Percentiles rank a stretch among this genome's conserved stretches.
Conservation (phyloP, 345 rosid genomes). For the Syzygium jambos region DNA sequence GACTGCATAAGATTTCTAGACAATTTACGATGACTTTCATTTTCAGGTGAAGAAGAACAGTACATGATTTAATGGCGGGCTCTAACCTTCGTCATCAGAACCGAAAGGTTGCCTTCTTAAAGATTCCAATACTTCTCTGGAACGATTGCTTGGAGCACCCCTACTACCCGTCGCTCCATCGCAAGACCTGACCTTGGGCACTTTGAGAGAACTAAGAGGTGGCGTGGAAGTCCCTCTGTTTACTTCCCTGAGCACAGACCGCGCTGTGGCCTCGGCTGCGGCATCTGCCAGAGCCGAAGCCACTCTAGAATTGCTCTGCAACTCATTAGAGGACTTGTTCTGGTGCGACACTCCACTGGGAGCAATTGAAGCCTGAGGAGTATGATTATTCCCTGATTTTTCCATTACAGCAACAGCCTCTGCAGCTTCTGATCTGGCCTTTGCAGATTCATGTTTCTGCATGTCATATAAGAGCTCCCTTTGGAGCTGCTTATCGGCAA, state of each 20-base stretch:
- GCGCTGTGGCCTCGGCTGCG: constrained; percentile 49
- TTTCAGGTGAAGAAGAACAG: not conserved
- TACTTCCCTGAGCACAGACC: constrained; percentile 68
- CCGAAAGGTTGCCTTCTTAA: not conserved
- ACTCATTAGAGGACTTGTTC: constrained; percentile 6
- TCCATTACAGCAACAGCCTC: constrained; percentile 26
- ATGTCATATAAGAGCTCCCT: constrained; percentile 90
- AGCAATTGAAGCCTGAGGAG: constrained; percentile 17
- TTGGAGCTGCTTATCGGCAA: constrained; percentile 92
- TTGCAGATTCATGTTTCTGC: constrained; percentile 72
- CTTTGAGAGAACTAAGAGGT: constrained; percentile 53
- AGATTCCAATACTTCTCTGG: constrained; percentile 38
- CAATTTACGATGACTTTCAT: too few species aligned
- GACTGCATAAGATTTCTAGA: not conserved
- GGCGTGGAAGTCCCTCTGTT: constrained; percentile 52
- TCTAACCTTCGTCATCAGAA: not conserved
- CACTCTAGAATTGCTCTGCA: constrained; percentile 22
- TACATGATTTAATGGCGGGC: not conserved
- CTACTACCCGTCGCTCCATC: constrained; percentile 15
- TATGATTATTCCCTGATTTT: constrained; percentile 5
- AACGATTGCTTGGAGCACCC: constrained; percentile 25
- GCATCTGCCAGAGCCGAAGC: constrained; percentile 69
- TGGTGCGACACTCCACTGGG: not conserved
- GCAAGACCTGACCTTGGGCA: constrained; percentile 58
- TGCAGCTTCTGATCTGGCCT: constrained; percentile 50